Conservation (phyloP, 495 filamentous ascomycete genomes). For the Terfezia claveryi region DNA sequence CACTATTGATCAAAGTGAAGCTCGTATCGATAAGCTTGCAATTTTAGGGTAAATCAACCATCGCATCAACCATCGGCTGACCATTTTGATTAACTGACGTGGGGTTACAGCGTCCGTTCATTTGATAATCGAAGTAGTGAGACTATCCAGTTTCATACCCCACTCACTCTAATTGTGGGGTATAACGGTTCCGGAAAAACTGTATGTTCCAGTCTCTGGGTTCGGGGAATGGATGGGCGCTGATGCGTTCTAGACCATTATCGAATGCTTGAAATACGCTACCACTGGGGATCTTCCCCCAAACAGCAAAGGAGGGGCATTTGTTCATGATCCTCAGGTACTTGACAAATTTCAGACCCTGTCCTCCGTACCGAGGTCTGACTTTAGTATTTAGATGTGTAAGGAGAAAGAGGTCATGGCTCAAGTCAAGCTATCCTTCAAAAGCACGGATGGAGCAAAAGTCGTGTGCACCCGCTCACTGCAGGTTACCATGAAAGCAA, state of each 20-base stretch:
- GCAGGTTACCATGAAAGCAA: constrained; percentile 71
- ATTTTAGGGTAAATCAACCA: constrained; percentile 41
- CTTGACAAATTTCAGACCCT: background rate
- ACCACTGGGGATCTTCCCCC: constrained; percentile 86
- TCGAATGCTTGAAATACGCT: constrained; percentile 96
- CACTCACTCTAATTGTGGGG: constrained; percentile 86
- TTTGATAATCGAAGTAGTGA: constrained; percentile 59
- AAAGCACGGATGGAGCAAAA: constrained; percentile 44
- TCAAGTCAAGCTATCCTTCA: constrained; percentile 78
- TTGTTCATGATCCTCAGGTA: constrained; percentile 87
- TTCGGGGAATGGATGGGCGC: background rate
- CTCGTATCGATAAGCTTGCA: constrained; percentile 73
- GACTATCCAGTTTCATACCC: constrained; percentile 73
- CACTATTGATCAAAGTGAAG: constrained; percentile 11
- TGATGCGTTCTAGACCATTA: constrained; percentile 47
- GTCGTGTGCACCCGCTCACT: constrained; percentile 65
- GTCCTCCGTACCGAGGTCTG: background rate
- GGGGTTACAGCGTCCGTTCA: constrained; percentile 49
- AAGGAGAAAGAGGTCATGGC: constrained; percentile 80
- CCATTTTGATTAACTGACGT: background rate
- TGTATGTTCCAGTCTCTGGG: constrained; percentile 20
- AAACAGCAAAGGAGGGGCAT: constrained; percentile 83
- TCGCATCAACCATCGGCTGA: background rate
- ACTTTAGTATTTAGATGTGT: constrained; percentile 33
- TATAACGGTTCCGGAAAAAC: constrained; percentile 97